phyloP scores from a whole-genome alignment of 2,329 filamentous ascomycete genomes.

The Hansfordia pulvinata region DNA sequence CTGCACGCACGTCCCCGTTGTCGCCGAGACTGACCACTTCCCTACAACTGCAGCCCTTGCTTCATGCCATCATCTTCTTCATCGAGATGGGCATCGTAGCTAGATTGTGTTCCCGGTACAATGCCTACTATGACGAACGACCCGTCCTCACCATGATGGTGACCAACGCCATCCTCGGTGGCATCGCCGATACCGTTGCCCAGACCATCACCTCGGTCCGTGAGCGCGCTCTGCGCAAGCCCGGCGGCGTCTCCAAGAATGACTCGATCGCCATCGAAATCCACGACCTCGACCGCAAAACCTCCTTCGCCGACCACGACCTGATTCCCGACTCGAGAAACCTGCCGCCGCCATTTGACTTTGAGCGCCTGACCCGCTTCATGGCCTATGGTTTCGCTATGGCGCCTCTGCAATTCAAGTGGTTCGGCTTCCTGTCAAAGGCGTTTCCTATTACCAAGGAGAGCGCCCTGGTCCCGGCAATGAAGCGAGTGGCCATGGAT shows the following conservation, averaged over 20 bases:
- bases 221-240: constrained; percentile 49
- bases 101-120: constrained; percentile 76
- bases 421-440: constrained; percentile 77
- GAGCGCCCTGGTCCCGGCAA: constrained; percentile 57
- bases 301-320: constrained; percentile 50
- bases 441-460: constrained; percentile 77
- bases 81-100: constrained; percentile 81
- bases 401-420: constrained; percentile 89
- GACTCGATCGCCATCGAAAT: constrained; percentile 78
- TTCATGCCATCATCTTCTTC: constrained; percentile 74
- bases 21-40: constrained; percentile 2
- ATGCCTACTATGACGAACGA: constrained; percentile 82
- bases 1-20: no score
- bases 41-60: constrained; percentile 52
- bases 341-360: constrained; percentile 79
- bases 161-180: constrained; percentile 89
- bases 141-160: constrained; percentile 98
- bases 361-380: constrained; percentile 85
- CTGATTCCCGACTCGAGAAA: constrained; percentile 49
- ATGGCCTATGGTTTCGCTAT: constrained; percentile 97
- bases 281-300: constrained; percentile 73
- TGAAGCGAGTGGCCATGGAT: constrained; percentile 87
- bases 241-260: constrained; percentile 40
- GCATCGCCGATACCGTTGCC: constrained; percentile 90
- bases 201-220: constrained; percentile 82